These are phyloP conservation scores for Sporothrix mexicana DNA, from an alignment of 2,329 filamentous ascomycete species.

Conservation along the genomic window DNA sequence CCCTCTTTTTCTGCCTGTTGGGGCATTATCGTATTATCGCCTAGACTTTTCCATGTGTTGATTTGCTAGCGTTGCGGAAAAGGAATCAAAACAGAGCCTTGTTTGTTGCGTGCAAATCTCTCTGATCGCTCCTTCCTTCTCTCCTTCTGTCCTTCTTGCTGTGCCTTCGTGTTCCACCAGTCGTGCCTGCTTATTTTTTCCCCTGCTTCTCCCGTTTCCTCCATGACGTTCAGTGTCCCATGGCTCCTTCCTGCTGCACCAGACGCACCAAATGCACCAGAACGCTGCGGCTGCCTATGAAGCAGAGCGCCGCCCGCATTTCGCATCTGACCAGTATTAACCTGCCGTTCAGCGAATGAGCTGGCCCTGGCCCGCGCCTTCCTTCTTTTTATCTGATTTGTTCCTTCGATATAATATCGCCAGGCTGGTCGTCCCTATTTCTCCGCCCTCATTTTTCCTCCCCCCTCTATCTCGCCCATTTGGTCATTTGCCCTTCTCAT, in stretches of 20 bases:
- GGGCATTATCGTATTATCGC: slow-evolving; percentile 9
- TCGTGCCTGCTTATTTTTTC: background rate
- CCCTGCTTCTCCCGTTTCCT: background rate
- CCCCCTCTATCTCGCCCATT: background rate
- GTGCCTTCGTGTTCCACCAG: background rate
- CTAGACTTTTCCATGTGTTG: background rate
- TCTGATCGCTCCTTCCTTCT: slow-evolving; percentile 4
- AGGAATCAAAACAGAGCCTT: slow-evolving; percentile 9
- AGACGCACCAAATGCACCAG: background rate
- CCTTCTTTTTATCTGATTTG: slow-evolving; percentile 24
- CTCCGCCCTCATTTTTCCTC: background rate
- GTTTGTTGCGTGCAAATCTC: slow-evolving; percentile 6
- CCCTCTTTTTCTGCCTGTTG: slow-evolving; percentile 28
- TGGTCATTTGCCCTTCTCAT: background rate
- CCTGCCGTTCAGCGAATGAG: slow-evolving; percentile 15
- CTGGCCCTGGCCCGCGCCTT: slow-evolving; percentile 31
- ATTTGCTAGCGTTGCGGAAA: background rate
- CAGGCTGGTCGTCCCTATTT: background rate
- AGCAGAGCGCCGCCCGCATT: background rate
- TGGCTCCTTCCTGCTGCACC: slow-evolving; percentile 16
- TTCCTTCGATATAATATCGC: slow-evolving; percentile 15
- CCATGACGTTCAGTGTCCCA: slow-evolving; percentile 12
- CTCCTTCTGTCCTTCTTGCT: background rate
- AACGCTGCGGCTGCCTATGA: slow-evolving; percentile 30
- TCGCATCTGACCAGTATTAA: slow-evolving; percentile 25